Percentiles rank a stretch among this genome's conserved stretches.
These are phyloP conservation scores for Xylaria polymorpha DNA, from an alignment of 2,329 filamentous ascomycete species.

Conservation along the genomic window DNA sequence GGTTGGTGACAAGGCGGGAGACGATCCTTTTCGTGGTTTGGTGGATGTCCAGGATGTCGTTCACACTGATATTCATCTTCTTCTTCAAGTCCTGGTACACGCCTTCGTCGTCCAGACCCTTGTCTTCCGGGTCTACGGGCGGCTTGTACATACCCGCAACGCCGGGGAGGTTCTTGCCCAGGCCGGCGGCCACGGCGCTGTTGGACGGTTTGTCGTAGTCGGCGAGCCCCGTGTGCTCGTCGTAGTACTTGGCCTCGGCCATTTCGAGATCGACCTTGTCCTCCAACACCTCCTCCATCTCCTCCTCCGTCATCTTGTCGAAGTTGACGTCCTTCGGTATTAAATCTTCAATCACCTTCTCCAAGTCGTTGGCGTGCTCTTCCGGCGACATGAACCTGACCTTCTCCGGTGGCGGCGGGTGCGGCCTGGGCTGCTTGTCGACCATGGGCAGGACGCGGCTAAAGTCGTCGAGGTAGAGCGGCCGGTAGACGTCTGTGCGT, in stretches of 20 bases:
- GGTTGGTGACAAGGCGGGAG: conserved; percentile 81
- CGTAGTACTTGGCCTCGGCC: conserved; percentile 44
- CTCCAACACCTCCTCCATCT: conserved; percentile 54
- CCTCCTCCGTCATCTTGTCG: conserved; percentile 63
- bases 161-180: conserved; percentile 64
- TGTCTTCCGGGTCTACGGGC: conserved; percentile 61
- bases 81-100: conserved; percentile 64
- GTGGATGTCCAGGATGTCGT: conserved; percentile 65
- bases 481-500: conserved; percentile 76
- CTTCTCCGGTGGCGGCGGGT: conserved; percentile 64
- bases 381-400: conserved; percentile 71
- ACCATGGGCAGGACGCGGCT: conserved; percentile 79
- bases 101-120: conserved; percentile 63
- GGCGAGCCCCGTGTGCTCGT: conserved; percentile 52
- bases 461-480: conserved; percentile 86
- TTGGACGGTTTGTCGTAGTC: conserved; percentile 52
- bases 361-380: conserved; percentile 71
- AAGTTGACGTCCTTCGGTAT: conserved; percentile 59
- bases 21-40: conserved; percentile 75
- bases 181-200: conserved; percentile 60
- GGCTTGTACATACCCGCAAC: conserved; percentile 64
- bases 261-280: conserved; percentile 41
- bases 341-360: conserved; percentile 58
- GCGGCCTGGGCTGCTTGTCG: conserved; percentile 71
- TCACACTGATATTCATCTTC: conserved; percentile 65